phyloP scores from a whole-genome alignment of 331 rosid species.

The Quercus tomentella region DNA sequence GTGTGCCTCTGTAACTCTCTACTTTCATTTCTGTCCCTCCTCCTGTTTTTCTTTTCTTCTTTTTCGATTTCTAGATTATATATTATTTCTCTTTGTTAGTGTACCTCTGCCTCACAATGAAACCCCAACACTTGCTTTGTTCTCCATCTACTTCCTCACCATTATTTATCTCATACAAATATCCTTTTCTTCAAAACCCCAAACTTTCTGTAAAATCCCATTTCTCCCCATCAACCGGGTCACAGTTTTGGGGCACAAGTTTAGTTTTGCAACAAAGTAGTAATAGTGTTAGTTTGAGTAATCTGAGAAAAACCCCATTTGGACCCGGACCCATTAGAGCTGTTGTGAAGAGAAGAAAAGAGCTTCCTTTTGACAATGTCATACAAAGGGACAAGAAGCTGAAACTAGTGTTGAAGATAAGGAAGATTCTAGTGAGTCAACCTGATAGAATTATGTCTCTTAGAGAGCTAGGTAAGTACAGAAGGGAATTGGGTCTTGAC shows the following conservation, averaged over 20 bases:
- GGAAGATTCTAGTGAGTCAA: conserved; percentile 59
- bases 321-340: conserved; percentile 48
- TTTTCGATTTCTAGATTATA: background rate
- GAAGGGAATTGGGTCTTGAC: conserved; percentile 67
- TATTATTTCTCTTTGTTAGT: background rate
- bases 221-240: conserved; percentile 22
- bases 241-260: conserved; percentile 45
- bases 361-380: conserved; percentile 69
- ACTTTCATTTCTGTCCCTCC: no score
- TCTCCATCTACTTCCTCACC: conserved; percentile 47
- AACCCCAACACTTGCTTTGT: conserved; percentile 33
- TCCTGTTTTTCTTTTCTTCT: background rate
- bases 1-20: background rate
- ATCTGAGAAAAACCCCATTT: conserved; percentile 16
- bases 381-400: conserved; percentile 83
- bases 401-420: conserved; percentile 65
- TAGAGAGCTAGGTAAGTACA: conserved; percentile 55
- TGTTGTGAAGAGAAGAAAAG: conserved; percentile 83
- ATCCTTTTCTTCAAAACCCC: conserved; percentile 27
- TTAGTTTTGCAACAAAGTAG: conserved; percentile 29
- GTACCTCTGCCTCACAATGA: conserved; percentile 31
- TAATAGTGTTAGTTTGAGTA: conserved; percentile 13
- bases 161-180: conserved; percentile 41
- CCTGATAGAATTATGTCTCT: conserved; percentile 78
- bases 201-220: conserved; percentile 28